phyloP scores from a whole-genome alignment of 352 stramenopile genomes.

The Globisporangium viniferum region DNA sequence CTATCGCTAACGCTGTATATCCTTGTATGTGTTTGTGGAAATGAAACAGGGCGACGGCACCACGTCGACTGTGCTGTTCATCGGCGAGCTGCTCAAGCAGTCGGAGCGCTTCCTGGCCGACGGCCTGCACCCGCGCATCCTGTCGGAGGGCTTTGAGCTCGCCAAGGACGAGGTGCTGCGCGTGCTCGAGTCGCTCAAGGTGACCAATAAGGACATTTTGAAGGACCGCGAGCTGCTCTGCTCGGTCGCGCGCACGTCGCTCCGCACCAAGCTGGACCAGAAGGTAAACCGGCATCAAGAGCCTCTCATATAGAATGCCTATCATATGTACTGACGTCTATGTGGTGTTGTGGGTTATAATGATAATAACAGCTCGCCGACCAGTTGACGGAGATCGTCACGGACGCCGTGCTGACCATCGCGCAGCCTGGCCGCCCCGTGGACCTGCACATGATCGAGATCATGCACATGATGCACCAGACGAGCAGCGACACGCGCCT shows the following conservation, averaged over 20 bases:
- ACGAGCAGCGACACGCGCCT: constrained; percentile 91
- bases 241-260: constrained; percentile 92
- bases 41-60: constrained; percentile 92
- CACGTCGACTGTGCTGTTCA: constrained; percentile 98
- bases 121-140: constrained; percentile 96
- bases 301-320: neutral
- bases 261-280: constrained; percentile 97
- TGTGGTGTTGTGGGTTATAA: neutral
- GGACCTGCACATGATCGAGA: constrained; percentile 99
- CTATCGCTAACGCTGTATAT: too few species aligned
- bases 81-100: constrained; percentile 98
- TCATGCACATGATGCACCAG: constrained; percentile 99
- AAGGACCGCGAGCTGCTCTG: constrained; percentile 95
- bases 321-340: neutral
- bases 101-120: constrained; percentile 96
- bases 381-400: constrained; percentile 95
- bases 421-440: constrained; percentile 80
- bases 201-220: constrained; percentile 67
- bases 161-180: constrained; percentile 93
- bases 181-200: constrained; percentile 95
- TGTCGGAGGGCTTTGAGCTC: constrained; percentile 98
- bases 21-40: neutral
- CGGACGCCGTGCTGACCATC: constrained; percentile 96
- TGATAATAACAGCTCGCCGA: constrained; percentile 58
- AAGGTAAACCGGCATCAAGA: constrained; percentile 40